phyloP scores from a whole-genome alignment of 768 basidiomycete genomes.

The Agaricus sinodeliciosus region DNA sequence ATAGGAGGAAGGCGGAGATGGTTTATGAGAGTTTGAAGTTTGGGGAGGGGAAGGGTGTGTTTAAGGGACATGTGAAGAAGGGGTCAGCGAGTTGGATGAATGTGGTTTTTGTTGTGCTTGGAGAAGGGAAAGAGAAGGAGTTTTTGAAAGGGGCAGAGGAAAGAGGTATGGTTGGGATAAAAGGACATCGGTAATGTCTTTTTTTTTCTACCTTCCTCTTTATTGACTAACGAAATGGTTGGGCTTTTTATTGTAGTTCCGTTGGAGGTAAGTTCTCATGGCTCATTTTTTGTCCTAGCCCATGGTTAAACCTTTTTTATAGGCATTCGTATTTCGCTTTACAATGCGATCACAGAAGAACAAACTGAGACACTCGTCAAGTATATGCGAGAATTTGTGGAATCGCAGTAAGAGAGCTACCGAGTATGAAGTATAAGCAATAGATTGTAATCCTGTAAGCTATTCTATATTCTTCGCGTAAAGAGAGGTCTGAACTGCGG shows the following conservation, averaged over 20 bases:
- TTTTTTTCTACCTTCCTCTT: not conserved
- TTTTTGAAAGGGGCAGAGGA: conserved; percentile 81
- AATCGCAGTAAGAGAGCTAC: not conserved
- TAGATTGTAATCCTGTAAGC: too few species aligned
- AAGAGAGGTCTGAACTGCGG: too few species aligned
- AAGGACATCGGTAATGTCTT: conserved; percentile 79
- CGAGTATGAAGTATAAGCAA: too few species aligned
- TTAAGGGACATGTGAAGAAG: conserved; percentile 63
- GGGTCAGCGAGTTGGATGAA: conserved; percentile 95
- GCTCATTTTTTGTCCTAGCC: not conserved
- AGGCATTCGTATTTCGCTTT: conserved; percentile 81
- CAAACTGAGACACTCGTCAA: conserved; percentile 54
- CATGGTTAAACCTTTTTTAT: conserved; percentile 32
- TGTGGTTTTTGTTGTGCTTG: conserved; percentile 74
- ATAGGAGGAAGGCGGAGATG: conserved; percentile 67
- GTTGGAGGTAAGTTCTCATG: conserved; percentile 1
- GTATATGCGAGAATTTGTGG: conserved; percentile 53
- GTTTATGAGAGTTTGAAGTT: conserved; percentile 68
- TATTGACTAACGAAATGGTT: not conserved
- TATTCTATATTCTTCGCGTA: too few species aligned
- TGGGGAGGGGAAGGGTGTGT: conserved; percentile 65
- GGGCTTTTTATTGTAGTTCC: not conserved
- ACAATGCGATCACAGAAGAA: conserved; percentile 82
- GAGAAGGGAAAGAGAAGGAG: conserved; percentile 61
- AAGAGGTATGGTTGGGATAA: conserved; percentile 76